phyloP scores from a whole-genome alignment of 2,329 filamentous ascomycete genomes.

The Alternaria hordeiaustralica region DNA sequence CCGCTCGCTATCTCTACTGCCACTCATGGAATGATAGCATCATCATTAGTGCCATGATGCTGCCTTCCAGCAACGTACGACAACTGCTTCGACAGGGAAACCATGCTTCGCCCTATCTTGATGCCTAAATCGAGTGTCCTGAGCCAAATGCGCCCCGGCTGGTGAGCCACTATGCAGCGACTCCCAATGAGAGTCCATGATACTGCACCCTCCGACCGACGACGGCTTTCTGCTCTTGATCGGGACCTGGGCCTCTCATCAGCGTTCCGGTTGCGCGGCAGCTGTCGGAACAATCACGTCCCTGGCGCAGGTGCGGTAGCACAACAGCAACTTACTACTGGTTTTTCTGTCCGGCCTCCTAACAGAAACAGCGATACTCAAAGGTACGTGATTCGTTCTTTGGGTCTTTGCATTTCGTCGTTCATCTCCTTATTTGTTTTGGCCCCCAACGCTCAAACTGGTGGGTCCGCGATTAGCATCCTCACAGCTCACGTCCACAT shows the following conservation, averaged over 20 bases:
- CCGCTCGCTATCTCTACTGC: conserved; percentile 15
- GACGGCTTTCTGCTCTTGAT: conserved; percentile 21
- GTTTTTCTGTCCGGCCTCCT: conserved; percentile 21
- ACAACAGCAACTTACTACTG: conserved; percentile 21
- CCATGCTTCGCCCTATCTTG: conserved; percentile 35
- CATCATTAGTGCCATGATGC: conserved; percentile 1
- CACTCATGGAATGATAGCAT: not conserved
- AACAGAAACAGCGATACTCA: conserved; percentile 1
- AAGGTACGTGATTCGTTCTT: conserved; percentile 13
- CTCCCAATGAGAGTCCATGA: conserved; percentile 28
- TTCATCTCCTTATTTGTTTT: conserved; percentile 18
- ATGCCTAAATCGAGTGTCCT: conserved; percentile 23
- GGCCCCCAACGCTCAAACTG: conserved; percentile 33
- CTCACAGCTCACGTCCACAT: conserved; percentile 12
- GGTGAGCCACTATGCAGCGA: conserved; percentile 19
- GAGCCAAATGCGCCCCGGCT: conserved; percentile 32
- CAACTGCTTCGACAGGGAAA: conserved; percentile 7
- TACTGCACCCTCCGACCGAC: conserved; percentile 23
- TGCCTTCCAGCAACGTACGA: conserved; percentile 11
- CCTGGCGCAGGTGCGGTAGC: conserved; percentile 36
- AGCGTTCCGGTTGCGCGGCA: conserved; percentile 26
- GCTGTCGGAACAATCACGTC: conserved; percentile 20
- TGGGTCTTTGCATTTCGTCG: not conserved
- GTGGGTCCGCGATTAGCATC: conserved; percentile 20
- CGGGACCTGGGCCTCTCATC: conserved; percentile 25